Conservation (phyloP, 805 yeast genomes). For the Starmerella vitae region DNA sequence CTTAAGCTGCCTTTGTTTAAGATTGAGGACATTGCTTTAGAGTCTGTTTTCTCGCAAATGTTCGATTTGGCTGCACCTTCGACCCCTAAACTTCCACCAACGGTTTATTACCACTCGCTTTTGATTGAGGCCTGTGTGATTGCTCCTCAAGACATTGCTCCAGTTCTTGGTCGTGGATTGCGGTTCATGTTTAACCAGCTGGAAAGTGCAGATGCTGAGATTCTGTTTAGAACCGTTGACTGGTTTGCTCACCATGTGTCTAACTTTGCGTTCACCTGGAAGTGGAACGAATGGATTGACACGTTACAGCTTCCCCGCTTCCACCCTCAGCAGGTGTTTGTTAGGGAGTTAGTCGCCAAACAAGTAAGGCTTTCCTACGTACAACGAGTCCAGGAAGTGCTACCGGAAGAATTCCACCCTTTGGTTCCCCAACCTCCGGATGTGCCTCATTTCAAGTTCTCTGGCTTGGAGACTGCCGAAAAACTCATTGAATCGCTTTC, state of each 20-base stretch:
- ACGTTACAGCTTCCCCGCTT: slow-evolving; percentile 34
- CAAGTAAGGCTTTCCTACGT: slow-evolving; percentile 74
- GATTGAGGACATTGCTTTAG: slow-evolving; percentile 79
- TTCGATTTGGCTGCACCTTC: slow-evolving; percentile 56
- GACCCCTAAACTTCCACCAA: slow-evolving; percentile 32
- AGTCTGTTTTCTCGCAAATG: slow-evolving; percentile 62
- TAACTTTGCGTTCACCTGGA: slow-evolving; percentile 92
- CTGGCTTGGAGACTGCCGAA: slow-evolving; percentile 23
- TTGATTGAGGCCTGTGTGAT: slow-evolving; percentile 76
- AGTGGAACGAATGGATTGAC: slow-evolving; percentile 85
- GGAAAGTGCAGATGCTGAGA: slow-evolving; percentile 59
- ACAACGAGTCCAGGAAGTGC: slow-evolving; percentile 53
- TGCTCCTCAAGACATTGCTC: slow-evolving; percentile 76
- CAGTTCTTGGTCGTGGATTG: slow-evolving; percentile 85
- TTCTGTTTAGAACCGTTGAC: slow-evolving; percentile 57
- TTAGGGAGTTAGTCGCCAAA: slow-evolving; percentile 65
- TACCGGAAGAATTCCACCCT: slow-evolving; percentile 40
- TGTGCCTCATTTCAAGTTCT: slow-evolving; percentile 32
- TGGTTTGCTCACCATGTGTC: slow-evolving; percentile 92
- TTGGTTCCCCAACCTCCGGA: slow-evolving; percentile 31
- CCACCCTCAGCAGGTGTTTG: slow-evolving; percentile 63
- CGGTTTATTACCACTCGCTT: slow-evolving; percentile 69
- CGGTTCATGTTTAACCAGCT: slow-evolving; percentile 63
- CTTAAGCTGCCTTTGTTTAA: slow-evolving; percentile 63
- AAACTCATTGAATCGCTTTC: slow-evolving; percentile 28